A percentile compares a stretch with the other conserved stretches of the same genome.
Conservation (phyloP, 2,329 filamentous ascomycete genomes). For the Phialophora tarda region DNA sequence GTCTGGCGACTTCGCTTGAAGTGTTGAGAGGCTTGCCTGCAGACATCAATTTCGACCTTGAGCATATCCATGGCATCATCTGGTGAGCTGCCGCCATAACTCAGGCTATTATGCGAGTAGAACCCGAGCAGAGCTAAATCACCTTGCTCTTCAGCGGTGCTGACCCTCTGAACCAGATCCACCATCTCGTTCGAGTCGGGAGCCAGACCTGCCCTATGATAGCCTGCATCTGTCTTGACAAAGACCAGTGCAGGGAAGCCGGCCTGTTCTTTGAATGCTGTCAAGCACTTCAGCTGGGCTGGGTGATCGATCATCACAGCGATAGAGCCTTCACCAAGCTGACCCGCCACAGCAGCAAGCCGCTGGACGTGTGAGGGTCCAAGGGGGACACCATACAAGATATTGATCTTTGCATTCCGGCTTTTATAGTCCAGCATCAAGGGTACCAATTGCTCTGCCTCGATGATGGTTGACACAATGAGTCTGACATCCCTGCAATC, state of each 20-base stretch:
- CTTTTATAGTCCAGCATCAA: conserved; percentile 64
- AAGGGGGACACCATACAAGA: conserved; percentile 75
- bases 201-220: conserved; percentile 70
- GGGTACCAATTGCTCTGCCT: conserved; percentile 70
- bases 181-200: conserved; percentile 53
- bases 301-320: conserved; percentile 73
- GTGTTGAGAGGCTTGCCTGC: conserved; percentile 43
- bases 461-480: conserved; percentile 74
- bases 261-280: conserved; percentile 50
- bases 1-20: conserved; percentile 35
- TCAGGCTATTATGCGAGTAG: conserved; percentile 73
- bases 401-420: conserved; percentile 63
- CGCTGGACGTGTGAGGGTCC: conserved; percentile 65
- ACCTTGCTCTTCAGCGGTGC: conserved; percentile 40
- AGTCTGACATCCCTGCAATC: conserved; percentile 61
- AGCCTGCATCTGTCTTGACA: conserved; percentile 77
- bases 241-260: conserved; percentile 63
- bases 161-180: conserved; percentile 42
- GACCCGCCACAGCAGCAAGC: conserved; percentile 61
- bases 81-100: conserved; percentile 64
- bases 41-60: conserved; percentile 63
- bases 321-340: conserved; percentile 63
- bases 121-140: conserved; percentile 62
- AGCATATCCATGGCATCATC: conserved; percentile 66
- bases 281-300: conserved; percentile 62